These are phyloP conservation scores for Flaveria bidentis DNA, from an alignment of 129 eudicot genomes.

Conservation along the genomic window DNA sequence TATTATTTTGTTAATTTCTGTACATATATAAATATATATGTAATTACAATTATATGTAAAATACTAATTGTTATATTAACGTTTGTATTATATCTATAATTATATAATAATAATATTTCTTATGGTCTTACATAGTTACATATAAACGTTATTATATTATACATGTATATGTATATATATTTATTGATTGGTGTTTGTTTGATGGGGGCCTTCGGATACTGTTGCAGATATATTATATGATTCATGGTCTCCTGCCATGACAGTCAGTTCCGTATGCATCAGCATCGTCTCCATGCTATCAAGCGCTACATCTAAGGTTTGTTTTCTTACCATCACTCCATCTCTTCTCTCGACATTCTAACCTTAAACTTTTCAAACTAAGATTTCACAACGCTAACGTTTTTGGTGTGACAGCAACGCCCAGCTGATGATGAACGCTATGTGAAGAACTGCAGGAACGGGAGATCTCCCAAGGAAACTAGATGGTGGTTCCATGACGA, in stretches of 20 bases:
- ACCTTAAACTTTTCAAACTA: not conserved
- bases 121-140: not conserved
- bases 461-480: conserved; percentile 95
- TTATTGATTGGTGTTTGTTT: not conserved
- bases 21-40: not conserved
- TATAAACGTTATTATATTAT: too few species aligned
- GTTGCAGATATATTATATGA: conserved; percentile 77
- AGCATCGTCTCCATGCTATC: conserved; percentile 81
- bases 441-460: conserved; percentile 89
- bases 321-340: not conserved
- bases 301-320: conserved; percentile 68
- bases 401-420: conserved; percentile 60
- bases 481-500: conserved; percentile 99
- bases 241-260: conserved; percentile 95
- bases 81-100: not conserved
- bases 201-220: not conserved
- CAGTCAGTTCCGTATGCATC: conserved; percentile 77
- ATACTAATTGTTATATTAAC: not conserved
- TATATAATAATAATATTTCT: too few species aligned
- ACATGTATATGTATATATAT: not conserved
- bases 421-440: conserved; percentile 91
- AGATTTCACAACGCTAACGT: not conserved
- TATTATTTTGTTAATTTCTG: not conserved
- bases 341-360: not conserved
- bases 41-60: not conserved